Conservation (phyloP, 2,329 filamentous ascomycete genomes). For the Trichoderma sp. region DNA sequence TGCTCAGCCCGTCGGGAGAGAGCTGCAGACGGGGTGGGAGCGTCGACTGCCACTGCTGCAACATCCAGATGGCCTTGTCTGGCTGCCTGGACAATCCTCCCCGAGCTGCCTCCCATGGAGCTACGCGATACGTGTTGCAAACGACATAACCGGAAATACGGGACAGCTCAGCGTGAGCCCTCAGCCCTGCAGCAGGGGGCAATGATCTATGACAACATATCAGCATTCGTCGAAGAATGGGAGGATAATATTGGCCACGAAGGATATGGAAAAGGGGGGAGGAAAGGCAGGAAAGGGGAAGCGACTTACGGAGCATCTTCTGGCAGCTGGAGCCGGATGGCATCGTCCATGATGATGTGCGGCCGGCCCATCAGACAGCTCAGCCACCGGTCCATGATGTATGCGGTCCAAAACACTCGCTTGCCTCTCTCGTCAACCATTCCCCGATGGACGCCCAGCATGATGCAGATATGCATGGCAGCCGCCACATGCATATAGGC, state of each 20-base stretch:
- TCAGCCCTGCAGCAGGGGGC: slow-evolving; percentile 47
- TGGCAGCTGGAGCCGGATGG: slow-evolving; percentile 47
- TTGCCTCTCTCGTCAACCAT: slow-evolving; percentile 48
- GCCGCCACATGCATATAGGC: slow-evolving; percentile 51
- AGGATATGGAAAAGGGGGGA: background rate
- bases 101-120: slow-evolving; percentile 35
- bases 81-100: slow-evolving; percentile 38
- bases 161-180: slow-evolving; percentile 49
- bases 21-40: slow-evolving; percentile 45
- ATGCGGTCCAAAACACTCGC: slow-evolving; percentile 55
- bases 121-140: slow-evolving; percentile 48
- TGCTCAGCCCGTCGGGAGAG: slow-evolving; percentile 38
- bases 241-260: background rate
- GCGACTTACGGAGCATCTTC: slow-evolving; percentile 44
- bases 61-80: slow-evolving; percentile 44
- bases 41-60: slow-evolving; percentile 45
- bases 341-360: slow-evolving; percentile 49
- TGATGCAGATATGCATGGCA: slow-evolving; percentile 51
- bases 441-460: slow-evolving; percentile 51
- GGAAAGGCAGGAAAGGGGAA: no score
- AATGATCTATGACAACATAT: slow-evolving; percentile 39
- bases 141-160: slow-evolving; percentile 52
- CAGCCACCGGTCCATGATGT: slow-evolving; percentile 52
- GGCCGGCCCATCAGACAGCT: slow-evolving; percentile 54
- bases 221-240: background rate